Conservation (phyloP, 331 rosid genomes). For the Dryas integrifolia region DNA sequence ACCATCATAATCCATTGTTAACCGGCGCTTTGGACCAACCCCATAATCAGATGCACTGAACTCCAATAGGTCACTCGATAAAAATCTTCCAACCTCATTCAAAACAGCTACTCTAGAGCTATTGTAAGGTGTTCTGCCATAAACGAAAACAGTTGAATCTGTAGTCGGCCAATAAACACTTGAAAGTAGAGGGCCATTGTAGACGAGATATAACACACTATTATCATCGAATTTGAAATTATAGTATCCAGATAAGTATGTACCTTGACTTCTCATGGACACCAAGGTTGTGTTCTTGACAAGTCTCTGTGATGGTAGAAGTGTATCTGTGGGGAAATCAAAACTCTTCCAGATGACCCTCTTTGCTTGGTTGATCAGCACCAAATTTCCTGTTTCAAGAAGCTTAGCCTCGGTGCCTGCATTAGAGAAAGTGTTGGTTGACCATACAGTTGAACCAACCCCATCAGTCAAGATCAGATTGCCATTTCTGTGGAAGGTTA, state of each 20-base stretch:
- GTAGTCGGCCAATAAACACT: slow-evolving; percentile 39
- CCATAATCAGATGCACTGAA: slow-evolving; percentile 35
- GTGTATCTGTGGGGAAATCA: slow-evolving; percentile 36
- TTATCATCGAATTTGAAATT: slow-evolving; percentile 34
- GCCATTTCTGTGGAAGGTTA: slow-evolving; percentile 28
- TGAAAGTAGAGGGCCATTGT: slow-evolving; percentile 27
- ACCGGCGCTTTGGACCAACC: slow-evolving; percentile 27
- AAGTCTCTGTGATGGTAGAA: slow-evolving; percentile 33
- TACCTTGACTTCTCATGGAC: slow-evolving; percentile 26
- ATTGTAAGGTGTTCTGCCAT: slow-evolving; percentile 34
- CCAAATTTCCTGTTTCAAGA: slow-evolving; percentile 37
- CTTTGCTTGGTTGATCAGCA: slow-evolving; percentile 1
- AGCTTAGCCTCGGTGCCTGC: slow-evolving; percentile 4
- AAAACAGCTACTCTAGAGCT: slow-evolving; percentile 35
- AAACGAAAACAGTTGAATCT: background rate
- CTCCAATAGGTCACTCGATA: slow-evolving; percentile 30
- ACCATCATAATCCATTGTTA: slow-evolving; percentile 40
- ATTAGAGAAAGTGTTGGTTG: slow-evolving; percentile 20
- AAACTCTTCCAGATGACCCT: slow-evolving; percentile 36
- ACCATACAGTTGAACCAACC: slow-evolving; percentile 32
- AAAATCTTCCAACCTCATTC: slow-evolving; percentile 23
- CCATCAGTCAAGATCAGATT: slow-evolving; percentile 33
- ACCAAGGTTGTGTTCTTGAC: slow-evolving; percentile 34
- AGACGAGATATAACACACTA: slow-evolving; percentile 28
- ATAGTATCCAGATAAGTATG: slow-evolving; percentile 27